Base-by-base conservation (phyloP, 257 asterid genomes). In the Solanum chiquidenum region DNA sequence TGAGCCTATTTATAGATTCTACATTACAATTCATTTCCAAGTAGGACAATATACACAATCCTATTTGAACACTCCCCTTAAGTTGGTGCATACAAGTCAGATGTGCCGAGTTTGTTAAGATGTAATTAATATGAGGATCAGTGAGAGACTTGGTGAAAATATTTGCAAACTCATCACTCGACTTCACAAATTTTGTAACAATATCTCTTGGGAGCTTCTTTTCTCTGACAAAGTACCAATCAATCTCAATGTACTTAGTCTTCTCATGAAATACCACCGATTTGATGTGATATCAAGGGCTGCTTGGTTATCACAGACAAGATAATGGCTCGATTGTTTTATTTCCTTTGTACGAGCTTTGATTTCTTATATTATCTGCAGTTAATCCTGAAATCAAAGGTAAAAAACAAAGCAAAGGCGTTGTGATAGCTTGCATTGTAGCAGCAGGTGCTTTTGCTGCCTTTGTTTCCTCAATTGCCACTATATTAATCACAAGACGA, bases 401-500 rank as follows among this genome's bases (percentile, higher is more conserved):
- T 82, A 89, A 84, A 80, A 58, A 88, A 60, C 75, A 84, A 68
- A 90, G 73, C 87, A 89, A 87, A 74, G 88, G 87, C 18, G 20
- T 86, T 33, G 49, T 91, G 88, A 83, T 87, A 80, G 90, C 89
- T 58, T 74, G 82, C 55, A 62, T 91, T 88, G 21, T 91, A 40
- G 89, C 88, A 44, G 91, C 89, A 40, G 88, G 87, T 73, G 79
- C 86, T 66, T 27, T 86, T 84, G 86, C 92, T 58, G 86, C 89
- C 34, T 72, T 86, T 34, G 38, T 88, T 46, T 91, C 92, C 58
- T 89, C 85, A 42, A 73, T 87, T 29, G 23, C 85, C 34, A 89
- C 92, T 21, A 69, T 86, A 83, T 71, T 90, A 35, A 86, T 92
- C 85, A 84, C 90, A 55, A 90, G 88, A 84, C 83, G 88, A 42